phyloP scores from a whole-genome alignment of 495 filamentous ascomycete species.

The Penicillium longicatenatum region DNA sequence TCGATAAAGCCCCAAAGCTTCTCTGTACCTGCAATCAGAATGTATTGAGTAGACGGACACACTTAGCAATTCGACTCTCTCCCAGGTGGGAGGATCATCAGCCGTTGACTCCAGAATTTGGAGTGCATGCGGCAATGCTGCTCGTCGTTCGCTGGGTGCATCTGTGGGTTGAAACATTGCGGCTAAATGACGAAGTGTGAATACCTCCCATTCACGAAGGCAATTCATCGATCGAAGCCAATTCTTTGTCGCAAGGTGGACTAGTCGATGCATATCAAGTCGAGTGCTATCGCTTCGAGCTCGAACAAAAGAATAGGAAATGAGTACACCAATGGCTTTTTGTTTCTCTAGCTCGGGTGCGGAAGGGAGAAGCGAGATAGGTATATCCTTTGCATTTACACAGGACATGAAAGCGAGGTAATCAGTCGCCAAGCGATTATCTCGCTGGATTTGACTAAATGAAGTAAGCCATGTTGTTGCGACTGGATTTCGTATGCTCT shows the following conservation, averaged over 20 bases:
- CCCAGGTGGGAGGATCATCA: not conserved
- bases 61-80: not conserved
- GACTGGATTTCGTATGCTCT: constrained; percentile 48
- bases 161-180: not conserved
- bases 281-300: not conserved
- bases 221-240: constrained; percentile 24
- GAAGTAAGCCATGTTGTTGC: constrained; percentile 58
- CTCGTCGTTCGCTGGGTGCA: constrained; percentile 21
- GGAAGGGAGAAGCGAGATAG: constrained; percentile 20
- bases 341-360: constrained; percentile 10
- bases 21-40: no score
- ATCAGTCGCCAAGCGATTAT: constrained; percentile 31
- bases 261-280: constrained; percentile 27
- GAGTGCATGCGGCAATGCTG: constrained; percentile 39
- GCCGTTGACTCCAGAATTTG: constrained; percentile 10
- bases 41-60: no score
- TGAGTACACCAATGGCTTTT: constrained; percentile 34
- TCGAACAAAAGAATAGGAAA: constrained; percentile 35
- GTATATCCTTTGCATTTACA: constrained; percentile 33
- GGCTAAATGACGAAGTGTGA: not conserved
- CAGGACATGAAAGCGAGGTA: constrained; percentile 48
- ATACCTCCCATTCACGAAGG: constrained; percentile 9
- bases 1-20: not conserved
- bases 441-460: constrained; percentile 46
- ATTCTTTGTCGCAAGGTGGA: constrained; percentile 35